phyloP scores from a whole-genome alignment of 139 green algal species.

The Microglena sp. region DNA sequence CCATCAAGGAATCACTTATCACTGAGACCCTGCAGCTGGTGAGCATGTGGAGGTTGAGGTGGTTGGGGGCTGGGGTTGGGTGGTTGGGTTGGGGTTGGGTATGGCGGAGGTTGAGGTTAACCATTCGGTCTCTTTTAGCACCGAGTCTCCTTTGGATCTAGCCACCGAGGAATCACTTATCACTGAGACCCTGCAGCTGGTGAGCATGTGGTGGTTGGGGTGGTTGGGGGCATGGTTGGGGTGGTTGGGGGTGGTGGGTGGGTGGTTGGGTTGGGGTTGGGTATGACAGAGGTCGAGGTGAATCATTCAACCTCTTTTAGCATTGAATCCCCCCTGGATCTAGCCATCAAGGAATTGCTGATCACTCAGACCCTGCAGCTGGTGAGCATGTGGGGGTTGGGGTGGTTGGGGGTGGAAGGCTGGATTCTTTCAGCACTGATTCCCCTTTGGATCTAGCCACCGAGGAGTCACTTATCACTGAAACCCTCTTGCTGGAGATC shows the following conservation, averaged over 20 bases:
- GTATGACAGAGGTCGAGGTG: too few relatives aligned
- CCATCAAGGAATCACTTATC: constrained; percentile 44
- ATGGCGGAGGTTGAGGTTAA: constrained; percentile 89
- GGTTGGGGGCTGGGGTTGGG: too few relatives aligned
- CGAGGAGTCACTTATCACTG: constrained; percentile 40
- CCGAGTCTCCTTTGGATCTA: constrained; percentile 57
- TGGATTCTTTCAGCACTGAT: constrained; percentile 62
- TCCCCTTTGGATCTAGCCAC: constrained; percentile 49
- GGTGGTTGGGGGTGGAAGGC: too few relatives aligned
- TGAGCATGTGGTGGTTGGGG: too few relatives aligned
- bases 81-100: too few relatives aligned
- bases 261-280: too few relatives aligned
- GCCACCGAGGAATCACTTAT: constrained; percentile 43
- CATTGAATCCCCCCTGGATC: constrained; percentile 58
- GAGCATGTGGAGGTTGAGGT: too few relatives aligned
- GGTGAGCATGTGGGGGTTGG: too few relatives aligned
- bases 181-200: constrained; percentile 20
- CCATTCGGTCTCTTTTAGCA: constrained; percentile 66
- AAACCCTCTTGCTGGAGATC: constrained; percentile 18
- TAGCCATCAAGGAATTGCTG: constrained; percentile 40
- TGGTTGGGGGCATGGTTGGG: too few relatives aligned
- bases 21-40: constrained; percentile 21
- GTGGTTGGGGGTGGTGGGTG: too few relatives aligned
- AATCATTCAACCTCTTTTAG: constrained; percentile 75
- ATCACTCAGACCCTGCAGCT: constrained; percentile 26